Evolutionary conservation across 805 yeast species (phyloP).

Genomic region (Metschnikowia dekortorum): DNA sequence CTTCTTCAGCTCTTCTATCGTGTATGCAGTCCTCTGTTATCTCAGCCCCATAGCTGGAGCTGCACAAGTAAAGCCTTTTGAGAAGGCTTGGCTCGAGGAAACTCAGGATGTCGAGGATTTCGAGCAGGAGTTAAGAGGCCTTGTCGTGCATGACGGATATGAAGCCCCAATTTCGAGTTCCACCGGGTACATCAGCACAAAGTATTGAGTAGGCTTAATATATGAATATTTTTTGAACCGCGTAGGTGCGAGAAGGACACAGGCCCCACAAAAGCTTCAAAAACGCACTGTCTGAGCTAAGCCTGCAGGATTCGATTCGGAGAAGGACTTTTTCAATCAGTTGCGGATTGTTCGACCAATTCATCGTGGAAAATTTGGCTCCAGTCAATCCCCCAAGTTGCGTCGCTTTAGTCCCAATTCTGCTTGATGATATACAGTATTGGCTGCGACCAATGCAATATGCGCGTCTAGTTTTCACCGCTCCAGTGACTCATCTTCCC

Average conservation of each 20-base stretch:
- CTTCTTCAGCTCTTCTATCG: constrained; percentile 51
- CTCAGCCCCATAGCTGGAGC: constrained; percentile 48
- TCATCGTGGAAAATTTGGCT: no score
- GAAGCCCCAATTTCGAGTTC: constrained; percentile 9
- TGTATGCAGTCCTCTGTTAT: constrained; percentile 51
- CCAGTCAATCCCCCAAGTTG: no score
- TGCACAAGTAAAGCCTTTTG: constrained; percentile 35
- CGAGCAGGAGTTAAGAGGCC: constrained; percentile 38
- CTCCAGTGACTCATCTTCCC: constrained; percentile 8
- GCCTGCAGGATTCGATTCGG: no score
- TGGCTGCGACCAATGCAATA: neutral
- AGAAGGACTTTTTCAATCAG: no score
- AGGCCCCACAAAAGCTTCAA: no score
- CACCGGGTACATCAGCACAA: constrained; percentile 3
- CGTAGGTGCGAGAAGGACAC: neutral
- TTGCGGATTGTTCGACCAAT: no score
- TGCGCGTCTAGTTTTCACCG: neutral
- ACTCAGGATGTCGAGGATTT: constrained; percentile 63
- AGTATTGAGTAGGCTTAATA: neutral
- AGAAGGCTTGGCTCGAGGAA: constrained; percentile 60
- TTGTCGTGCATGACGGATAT: constrained; percentile 20
- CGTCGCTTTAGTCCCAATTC: neutral
- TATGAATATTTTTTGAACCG: neutral
- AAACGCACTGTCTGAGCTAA: no score
- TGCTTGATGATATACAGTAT: neutral